A percentile compares a stretch with the other conserved stretches of the same genome.
These are phyloP conservation scores for Ganoderma leucocontextum DNA, from an alignment of 1,284 basidiomycete species.

Conservation along the genomic window DNA sequence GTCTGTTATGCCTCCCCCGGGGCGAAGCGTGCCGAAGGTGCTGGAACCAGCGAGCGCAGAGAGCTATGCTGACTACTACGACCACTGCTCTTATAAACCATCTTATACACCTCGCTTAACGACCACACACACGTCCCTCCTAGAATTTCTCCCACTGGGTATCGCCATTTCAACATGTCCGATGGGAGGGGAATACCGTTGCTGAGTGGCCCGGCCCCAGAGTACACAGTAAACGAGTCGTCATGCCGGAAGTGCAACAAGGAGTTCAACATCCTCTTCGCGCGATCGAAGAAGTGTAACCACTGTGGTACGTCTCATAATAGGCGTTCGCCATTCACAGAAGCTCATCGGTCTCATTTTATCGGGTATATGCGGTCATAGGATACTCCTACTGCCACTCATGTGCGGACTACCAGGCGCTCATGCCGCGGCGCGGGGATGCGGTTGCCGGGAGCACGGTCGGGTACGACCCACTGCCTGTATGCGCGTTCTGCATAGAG, in stretches of 20 bases:
- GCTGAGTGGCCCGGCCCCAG: slow-evolving; percentile 62
- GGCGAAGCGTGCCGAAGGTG: slow-evolving; percentile 12
- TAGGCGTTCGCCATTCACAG: neutral
- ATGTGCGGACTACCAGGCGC: slow-evolving; percentile 77
- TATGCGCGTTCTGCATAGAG: slow-evolving; percentile 79
- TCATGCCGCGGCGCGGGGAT: slow-evolving; percentile 62
- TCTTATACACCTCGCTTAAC: neutral
- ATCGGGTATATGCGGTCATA: slow-evolving; percentile 38
- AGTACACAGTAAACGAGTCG: slow-evolving; percentile 48
- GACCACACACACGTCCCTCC: neutral
- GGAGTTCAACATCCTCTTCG: slow-evolving; percentile 75
- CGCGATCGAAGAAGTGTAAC: slow-evolving; percentile 70
- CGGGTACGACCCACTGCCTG: slow-evolving; percentile 69
- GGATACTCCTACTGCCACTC: slow-evolving; percentile 76
- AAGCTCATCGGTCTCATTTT: slow-evolving; percentile 14
- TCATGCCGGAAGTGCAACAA: slow-evolving; percentile 77
- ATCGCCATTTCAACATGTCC: slow-evolving; percentile 24
- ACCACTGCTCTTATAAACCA: slow-evolving; percentile 12
- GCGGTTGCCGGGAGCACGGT: slow-evolving; percentile 44
- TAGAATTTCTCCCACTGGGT: neutral
- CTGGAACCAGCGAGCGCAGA: slow-evolving; percentile 15
- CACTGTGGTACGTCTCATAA: slow-evolving; percentile 68
- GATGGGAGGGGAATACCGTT: slow-evolving; percentile 64
- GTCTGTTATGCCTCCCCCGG: slow-evolving; percentile 7
- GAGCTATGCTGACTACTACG: slow-evolving; percentile 15